A percentile compares a stretch with the other conserved stretches of the same genome.
Evolutionary conservation across 2,329 filamentous ascomycete species (phyloP).

Genomic region (Septoria linicola): DNA sequence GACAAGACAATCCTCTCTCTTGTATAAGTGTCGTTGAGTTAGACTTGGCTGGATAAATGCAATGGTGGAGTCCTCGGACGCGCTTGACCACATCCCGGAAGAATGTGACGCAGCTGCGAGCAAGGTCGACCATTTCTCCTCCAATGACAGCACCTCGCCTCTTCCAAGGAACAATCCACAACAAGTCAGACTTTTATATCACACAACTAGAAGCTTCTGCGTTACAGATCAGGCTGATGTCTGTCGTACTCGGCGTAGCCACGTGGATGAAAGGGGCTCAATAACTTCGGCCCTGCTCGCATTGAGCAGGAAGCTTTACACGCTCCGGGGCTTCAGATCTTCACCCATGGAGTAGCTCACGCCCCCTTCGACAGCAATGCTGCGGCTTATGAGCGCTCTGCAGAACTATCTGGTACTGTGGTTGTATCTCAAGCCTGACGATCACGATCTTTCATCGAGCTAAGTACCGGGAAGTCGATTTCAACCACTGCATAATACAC

Average conservation of each 20-base stretch:
- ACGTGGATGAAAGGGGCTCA: not conserved
- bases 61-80: not conserved
- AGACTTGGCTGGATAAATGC: constrained; percentile 12
- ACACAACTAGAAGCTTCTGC: not conserved
- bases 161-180: not conserved
- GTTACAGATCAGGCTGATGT: not conserved
- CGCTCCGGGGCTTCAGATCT: too few species aligned
- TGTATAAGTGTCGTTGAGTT: constrained; percentile 11
- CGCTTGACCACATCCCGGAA: constrained; percentile 5
- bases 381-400: too few species aligned
- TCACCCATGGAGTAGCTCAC: too few species aligned
- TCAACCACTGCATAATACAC: too few species aligned
- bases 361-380: too few species aligned
- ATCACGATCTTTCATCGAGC: too few species aligned
- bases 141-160: not conserved
- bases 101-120: not conserved
- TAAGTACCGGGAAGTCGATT: too few species aligned
- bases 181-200: not conserved
- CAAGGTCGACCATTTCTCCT: not conserved
- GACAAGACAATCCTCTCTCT: not conserved
- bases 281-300: not conserved
- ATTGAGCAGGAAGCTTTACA: too few species aligned
- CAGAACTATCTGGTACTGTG: too few species aligned
- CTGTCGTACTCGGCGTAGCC: not conserved
- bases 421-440: too few species aligned